Percentiles rank a stretch among this genome's conserved stretches.
These are phyloP conservation scores for Fraxinus velutina DNA, from an alignment of 305 asterid genomes.

Conservation along the genomic window DNA sequence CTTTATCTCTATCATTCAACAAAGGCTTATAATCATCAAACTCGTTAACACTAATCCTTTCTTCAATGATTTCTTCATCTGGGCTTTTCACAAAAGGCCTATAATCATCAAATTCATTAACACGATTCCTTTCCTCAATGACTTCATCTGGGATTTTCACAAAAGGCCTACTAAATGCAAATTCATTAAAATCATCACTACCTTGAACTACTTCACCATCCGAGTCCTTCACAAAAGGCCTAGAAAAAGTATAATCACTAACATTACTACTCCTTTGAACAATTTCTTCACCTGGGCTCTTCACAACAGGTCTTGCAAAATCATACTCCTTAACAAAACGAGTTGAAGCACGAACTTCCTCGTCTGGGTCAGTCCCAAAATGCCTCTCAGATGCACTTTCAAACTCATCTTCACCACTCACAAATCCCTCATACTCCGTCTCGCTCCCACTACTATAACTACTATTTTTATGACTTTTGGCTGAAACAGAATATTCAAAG, in stretches of 20 bases:
- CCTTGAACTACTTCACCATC: conserved; percentile 22
- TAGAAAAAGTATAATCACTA: conserved; percentile 20
- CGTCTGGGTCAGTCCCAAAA: conserved; percentile 29
- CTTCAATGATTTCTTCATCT: conserved; percentile 22
- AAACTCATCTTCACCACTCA: conserved; percentile 52
- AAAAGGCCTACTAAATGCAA: conserved; percentile 31
- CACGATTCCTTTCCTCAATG: conserved; percentile 25
- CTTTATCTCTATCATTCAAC: conserved; percentile 34
- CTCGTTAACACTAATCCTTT: conserved; percentile 21
- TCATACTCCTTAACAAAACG: conserved; percentile 32
- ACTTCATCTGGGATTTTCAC: conserved; percentile 26
- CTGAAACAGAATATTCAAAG: conserved; percentile 45
- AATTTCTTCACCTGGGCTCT: conserved; percentile 29
- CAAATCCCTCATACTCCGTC: conserved; percentile 46
- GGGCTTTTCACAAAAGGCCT: conserved; percentile 38
- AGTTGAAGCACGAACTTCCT: conserved; percentile 36
- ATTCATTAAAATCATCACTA: conserved; percentile 19
- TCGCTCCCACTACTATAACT: conserved; percentile 54
- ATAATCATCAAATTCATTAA: conserved; percentile 21
- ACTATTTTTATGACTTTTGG: conserved; percentile 34
- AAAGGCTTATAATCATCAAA: conserved; percentile 28
- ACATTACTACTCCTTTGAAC: conserved; percentile 23
- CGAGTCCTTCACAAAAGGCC: conserved; percentile 22
- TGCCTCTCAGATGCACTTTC: conserved; percentile 40
- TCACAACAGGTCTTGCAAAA: conserved; percentile 38